phyloP scores from a whole-genome alignment of 2,329 filamentous ascomycete genomes.

The Parastagonospora avenae region DNA sequence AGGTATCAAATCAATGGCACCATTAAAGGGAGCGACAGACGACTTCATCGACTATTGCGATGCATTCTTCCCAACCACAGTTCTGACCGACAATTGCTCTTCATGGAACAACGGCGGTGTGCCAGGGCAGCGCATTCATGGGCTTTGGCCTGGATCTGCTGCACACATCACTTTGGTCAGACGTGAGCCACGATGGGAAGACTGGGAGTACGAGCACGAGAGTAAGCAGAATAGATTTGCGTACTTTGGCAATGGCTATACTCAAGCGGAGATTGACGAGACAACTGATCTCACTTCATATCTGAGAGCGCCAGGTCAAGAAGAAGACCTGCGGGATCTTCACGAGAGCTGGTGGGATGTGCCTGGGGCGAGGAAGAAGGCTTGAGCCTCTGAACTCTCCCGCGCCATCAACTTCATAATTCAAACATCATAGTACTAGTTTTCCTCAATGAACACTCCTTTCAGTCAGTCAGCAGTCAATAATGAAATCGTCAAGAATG shows the following conservation, averaged over 20 bases:
- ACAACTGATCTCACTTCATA: constrained; percentile 68
- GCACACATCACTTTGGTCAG: constrained; percentile 65
- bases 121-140: constrained; percentile 68
- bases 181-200: constrained; percentile 63
- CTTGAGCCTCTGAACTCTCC: not conserved
- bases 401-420: no score
- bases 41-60: constrained; percentile 67
- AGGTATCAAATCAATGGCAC: constrained; percentile 66
- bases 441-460: no score
- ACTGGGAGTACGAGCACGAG: constrained; percentile 60
- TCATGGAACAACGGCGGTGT: constrained; percentile 71
- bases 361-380: constrained; percentile 29
- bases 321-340: constrained; percentile 65
- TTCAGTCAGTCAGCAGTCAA: no score
- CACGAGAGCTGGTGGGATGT: constrained; percentile 69
- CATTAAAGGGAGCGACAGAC: constrained; percentile 64
- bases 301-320: constrained; percentile 57
- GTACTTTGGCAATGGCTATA: constrained; percentile 73
- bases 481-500: no score
- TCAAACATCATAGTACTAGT: no score
- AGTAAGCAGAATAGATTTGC: constrained; percentile 59
- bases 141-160: constrained; percentile 72
- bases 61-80: constrained; percentile 55
- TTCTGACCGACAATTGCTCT: constrained; percentile 66
- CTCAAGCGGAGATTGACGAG: constrained; percentile 61